Evolutionary conservation across 371 early-diverging fungal species (phyloP).

Genomic region (Mucor velutinosus): DNA sequence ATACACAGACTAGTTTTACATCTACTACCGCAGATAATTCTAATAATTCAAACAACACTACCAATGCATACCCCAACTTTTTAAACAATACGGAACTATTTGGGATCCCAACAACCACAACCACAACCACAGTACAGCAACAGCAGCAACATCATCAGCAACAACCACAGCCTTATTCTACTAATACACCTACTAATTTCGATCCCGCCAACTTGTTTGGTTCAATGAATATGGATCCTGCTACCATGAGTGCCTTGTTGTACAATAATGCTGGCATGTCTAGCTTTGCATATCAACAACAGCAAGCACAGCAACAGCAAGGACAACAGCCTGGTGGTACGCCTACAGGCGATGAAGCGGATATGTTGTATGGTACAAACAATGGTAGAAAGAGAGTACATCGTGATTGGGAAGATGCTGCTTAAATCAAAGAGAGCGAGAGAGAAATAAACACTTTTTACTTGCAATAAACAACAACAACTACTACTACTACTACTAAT

Average conservation of each 20-base stretch:
- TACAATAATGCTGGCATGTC: slow-evolving; percentile 21
- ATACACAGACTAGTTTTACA: background rate
- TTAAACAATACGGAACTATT: slow-evolving; percentile 16
- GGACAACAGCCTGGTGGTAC: background rate
- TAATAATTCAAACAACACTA: background rate
- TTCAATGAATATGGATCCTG: slow-evolving; percentile 41
- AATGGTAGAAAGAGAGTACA: slow-evolving; percentile 38
- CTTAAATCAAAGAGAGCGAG: slow-evolving; percentile 7
- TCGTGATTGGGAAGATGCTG: slow-evolving; percentile 33
- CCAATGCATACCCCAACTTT: slow-evolving; percentile 21
- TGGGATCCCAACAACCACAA: slow-evolving; percentile 14
- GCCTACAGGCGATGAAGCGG: slow-evolving; percentile 5
- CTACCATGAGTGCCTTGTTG: slow-evolving; percentile 37
- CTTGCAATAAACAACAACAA: too few species aligned
- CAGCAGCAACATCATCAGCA: slow-evolving; percentile 15
- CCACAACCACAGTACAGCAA: slow-evolving; percentile 8
- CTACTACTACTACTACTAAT: too few species aligned
- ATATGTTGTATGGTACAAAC: slow-evolving; percentile 19
- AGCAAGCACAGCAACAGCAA: slow-evolving; percentile 17
- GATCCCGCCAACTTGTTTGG: slow-evolving; percentile 30
- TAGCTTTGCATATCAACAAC: background rate
- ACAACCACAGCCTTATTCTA: slow-evolving; percentile 5
- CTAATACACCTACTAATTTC: slow-evolving; percentile 12
- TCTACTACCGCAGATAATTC: background rate
- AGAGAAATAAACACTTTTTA: background rate